Base-by-base conservation (phyloP, 2,329 filamentous ascomycete species). In the Gnomoniopsis smithogilvyi region DNA sequence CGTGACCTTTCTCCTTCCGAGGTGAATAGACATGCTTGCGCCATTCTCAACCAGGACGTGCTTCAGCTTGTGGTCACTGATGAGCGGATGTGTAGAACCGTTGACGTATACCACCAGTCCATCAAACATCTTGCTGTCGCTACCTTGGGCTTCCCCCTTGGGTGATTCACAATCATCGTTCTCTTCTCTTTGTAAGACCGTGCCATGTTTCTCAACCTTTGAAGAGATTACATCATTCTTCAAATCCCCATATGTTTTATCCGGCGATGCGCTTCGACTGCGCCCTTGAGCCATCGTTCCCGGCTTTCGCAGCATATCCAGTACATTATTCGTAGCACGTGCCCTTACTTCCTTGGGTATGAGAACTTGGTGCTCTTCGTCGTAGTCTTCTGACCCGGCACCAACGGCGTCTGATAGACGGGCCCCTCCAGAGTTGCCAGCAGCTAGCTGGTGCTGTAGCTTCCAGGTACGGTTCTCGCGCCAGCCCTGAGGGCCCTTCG, bases 61-160 rank as follows among this genome's bases (percentile, higher is more conserved):
- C 77, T 95, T 96, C 59, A 97, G 82, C 70, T 85, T 89, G 76
- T 96, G 90, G 72, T 97, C 93, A 15, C 91, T 96, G 62, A 96
- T 83, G 24, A 85, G 73, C 1, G 93, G 92, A 61, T 87, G 82
- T 2, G 92, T 96, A 65, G 90, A 93, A 62, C 92, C 92, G 73
- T 96, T 96, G 73, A 97, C 83, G 74, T 94, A 95, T 66, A 96
- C 82, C 54, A 84, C 87, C 22, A 92, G 80, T 17, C 86, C 84
- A 48, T 83, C 74, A 70, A 97, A 93, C 55, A 96, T 82, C 50
- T 76, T 68, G 64, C 66, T 70, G 63, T 60, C 57, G 58, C 74
- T 75, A 33, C 82, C 82, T 64, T 76, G 80, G 6, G 15, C 22
- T 34, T 36, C 49, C 33, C 36, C 15, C 21, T 34, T 38, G 6